These are phyloP conservation scores for Sporobolus alterniflorus DNA, from an alignment of 202 grass and related monocot genomes.

Conservation along the genomic window DNA sequence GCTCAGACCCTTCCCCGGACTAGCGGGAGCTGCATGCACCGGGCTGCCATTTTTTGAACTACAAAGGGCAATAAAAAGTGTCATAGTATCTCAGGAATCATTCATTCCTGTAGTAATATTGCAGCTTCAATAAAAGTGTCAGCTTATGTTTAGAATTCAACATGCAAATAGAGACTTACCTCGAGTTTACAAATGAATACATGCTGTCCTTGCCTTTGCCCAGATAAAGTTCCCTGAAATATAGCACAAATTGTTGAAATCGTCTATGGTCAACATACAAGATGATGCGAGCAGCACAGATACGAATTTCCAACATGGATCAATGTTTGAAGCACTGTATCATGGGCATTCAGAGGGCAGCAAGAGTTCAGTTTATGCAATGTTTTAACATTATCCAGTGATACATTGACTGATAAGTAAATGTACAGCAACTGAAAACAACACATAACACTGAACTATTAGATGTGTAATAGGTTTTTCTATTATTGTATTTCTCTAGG, in stretches of 20 bases:
- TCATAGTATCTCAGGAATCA: background rate
- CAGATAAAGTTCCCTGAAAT: conserved; percentile 90
- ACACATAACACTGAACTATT: background rate
- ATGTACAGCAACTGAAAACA: background rate
- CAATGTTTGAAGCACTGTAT: background rate
- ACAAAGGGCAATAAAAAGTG: conserved; percentile 1
- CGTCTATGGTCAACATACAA: background rate
- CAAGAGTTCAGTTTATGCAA: background rate
- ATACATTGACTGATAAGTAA: background rate
- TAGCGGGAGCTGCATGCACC: no score
- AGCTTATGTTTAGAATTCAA: background rate
- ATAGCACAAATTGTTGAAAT: conserved; percentile 35
- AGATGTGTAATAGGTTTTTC: no score
- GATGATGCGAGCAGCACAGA: background rate
- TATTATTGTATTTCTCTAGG: no score
- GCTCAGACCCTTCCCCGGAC: no score
- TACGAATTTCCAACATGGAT: background rate
- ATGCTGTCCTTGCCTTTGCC: conserved; percentile 90
- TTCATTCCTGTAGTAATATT: background rate
- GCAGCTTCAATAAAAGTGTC: background rate
- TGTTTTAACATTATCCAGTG: background rate
- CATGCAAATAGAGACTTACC: conserved; percentile 72
- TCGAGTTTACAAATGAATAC: conserved; percentile 99
- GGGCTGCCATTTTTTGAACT: no score
- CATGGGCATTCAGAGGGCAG: background rate